Evolutionary conservation across 257 asterid species (phyloP), one percentile per base, ranked within the genome.

Genomic region (Fraxinus anomala): DNA sequence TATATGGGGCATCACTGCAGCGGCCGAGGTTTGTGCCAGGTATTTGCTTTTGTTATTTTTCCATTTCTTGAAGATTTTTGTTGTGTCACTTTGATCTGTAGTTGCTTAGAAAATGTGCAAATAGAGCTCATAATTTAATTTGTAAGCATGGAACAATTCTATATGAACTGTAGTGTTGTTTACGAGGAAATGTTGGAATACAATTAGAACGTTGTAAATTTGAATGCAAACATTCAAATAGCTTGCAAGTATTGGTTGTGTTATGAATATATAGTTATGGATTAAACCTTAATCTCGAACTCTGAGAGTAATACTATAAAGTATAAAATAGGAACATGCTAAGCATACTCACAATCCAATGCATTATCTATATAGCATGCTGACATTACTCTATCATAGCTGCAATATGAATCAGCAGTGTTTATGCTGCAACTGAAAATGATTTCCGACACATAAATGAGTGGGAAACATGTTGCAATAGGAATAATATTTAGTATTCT

Each of bases 1-100:
- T 91, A 67, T 92, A 88, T 42, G 97, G 97, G 19, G 95, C 94
- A 42, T 91, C 97, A 37, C 65, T 92, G 85, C 97, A 92, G 84
- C 79, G 97, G 83, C 96, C 96, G n/a, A 86, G 96, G 80, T 92
- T 92, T 70, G 97, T 92, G 71, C 90, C 97, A 87, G 97, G 97
- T 92, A 86, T 66, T 54, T 42, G 56, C 34, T 61, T n/a, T 14
- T 47, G 56, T 14, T 47, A 47, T 34, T 70, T 77, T 61, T 61
- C 23, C 36, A 28, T 56, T n/a, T 4, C 26, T 36, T 8, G 24
- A 19, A 2, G 2, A 13, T 61, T 76, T 70, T 31, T 39, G 37
- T n/a, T 30, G 34, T 72, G 40, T 24, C 10, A 28, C 14, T 42
- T 44, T 66, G 40, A 42, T 40, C 14, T 42, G 54, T 72, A 8